Conservation (phyloP, 2,329 filamentous ascomycete genomes). For the Camillea tinctor region DNA sequence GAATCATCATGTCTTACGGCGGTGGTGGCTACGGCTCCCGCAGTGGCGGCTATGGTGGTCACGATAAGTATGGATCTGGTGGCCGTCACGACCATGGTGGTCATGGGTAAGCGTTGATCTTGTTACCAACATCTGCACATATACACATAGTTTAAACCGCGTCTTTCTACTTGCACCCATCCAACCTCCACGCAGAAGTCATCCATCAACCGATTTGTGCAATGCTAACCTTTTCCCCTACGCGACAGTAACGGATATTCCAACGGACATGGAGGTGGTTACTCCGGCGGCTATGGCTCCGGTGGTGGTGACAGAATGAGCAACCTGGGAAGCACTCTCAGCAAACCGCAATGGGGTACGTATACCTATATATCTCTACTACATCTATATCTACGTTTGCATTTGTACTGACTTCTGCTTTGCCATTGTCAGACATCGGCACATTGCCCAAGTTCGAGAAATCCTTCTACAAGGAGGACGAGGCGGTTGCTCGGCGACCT, state of each 20-base stretch:
- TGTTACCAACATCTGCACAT: conserved; percentile 1
- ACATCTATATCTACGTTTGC: conserved; percentile 19
- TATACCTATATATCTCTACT: no score
- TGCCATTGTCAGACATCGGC: conserved; percentile 60
- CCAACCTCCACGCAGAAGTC: not conserved
- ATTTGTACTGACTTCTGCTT: conserved; percentile 20
- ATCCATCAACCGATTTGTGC: conserved; percentile 32
- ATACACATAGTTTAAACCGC: not conserved
- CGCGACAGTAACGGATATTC: conserved; percentile 51
- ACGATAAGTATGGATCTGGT: conserved; percentile 26
- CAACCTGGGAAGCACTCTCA: conserved; percentile 81
- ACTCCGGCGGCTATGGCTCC: conserved; percentile 44
- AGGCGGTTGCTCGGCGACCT: conserved; percentile 72
- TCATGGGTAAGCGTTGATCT: conserved; percentile 30
- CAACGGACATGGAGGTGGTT: conserved; percentile 46
- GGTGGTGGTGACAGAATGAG: conserved; percentile 89
- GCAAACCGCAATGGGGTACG: conserved; percentile 87
- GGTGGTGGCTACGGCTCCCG: conserved; percentile 39
- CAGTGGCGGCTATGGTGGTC: conserved; percentile 33
- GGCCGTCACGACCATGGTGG: conserved; percentile 40
- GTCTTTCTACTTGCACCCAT: not conserved
- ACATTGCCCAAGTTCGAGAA: conserved; percentile 96
- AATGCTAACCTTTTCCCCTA: conserved; percentile 40
- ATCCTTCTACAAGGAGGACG: conserved; percentile 97
- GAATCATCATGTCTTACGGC: conserved; percentile 66